A percentile compares a stretch with the other conserved stretches of the same genome.
Conservation (phyloP, 768 basidiomycete species). For the Pholiota microspora region DNA sequence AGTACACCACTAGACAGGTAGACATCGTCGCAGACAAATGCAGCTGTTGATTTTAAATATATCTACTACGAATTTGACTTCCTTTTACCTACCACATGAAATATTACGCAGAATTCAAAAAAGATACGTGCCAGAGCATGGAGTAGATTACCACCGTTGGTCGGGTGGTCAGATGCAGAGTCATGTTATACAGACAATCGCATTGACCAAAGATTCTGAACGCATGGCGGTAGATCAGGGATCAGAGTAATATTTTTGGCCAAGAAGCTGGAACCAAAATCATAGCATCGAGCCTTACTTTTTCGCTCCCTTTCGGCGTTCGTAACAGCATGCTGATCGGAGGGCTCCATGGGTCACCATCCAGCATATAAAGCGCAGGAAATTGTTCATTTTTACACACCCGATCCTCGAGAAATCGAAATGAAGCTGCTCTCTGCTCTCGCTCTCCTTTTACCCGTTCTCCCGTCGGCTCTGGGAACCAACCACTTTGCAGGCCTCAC, state of each 20-base stretch:
- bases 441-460: neutral
- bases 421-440: neutral
- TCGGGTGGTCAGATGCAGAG: neutral
- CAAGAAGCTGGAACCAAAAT: neutral
- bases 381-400: neutral
- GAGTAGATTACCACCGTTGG: neutral
- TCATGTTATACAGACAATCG: neutral
- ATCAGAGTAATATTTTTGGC: neutral
- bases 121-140: too few species aligned
- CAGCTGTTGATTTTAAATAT: too few species aligned
- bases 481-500: constrained; percentile 33
- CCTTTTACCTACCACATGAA: too few species aligned
- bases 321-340: neutral
- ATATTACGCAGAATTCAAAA: too few species aligned
- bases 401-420: neutral
- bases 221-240: neutral
- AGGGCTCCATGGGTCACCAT: neutral
- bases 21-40: too few species aligned
- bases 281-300: neutral
- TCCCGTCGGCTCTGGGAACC: constrained; percentile 14
- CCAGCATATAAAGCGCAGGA: neutral
- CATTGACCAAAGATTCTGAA: neutral
- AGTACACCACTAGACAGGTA: too few species aligned
- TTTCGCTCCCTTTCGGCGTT: neutral
- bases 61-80: too few species aligned